Evolutionary conservation across 2,329 filamentous ascomycete genomes (phyloP), one percentile per base, ranked within the genome.

Genomic region (Chrysoporthe deuterocubensis): DNA sequence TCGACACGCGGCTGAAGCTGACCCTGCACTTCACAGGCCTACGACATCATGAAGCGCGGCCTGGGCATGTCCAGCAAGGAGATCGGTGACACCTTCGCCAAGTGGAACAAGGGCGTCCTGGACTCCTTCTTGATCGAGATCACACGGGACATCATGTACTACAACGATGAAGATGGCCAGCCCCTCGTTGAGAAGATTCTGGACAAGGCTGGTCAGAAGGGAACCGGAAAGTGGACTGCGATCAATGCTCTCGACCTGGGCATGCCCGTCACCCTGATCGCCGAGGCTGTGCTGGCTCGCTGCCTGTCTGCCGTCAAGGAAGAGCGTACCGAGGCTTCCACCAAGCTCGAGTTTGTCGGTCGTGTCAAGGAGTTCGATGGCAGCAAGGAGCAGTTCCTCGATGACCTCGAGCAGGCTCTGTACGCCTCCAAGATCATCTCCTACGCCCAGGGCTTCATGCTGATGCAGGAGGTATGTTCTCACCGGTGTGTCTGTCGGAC

Each of bases 351-450:
- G 75, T 90, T 85, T 74, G 83, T 87, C 70, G 92, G 94, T 74
- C 94, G 93, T 69, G 85, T 82, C 76, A 91, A 87, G 78, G 89
- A 88, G 76, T 98, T 98, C 82, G 87, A 91, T 76, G 96, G 96
- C 75, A 89, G 97, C 89, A 94, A 92, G 88, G 86, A 93, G 81
- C 88, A 94, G 81, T 97, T 98, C 89, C 90, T 99, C 75, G 92
- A 93, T 75, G 94, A 99, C 82, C 92, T 99, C 64, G 96, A 99
- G 88, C 96, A 99, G 87, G 96, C 95, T 74, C 90, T 99, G 71
- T 99, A 99, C 80, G 96, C 96, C 74, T 98, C 95, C 78, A 99
- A 99, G 92, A 99, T 99, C 80, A 97, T 99, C 83, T 99, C 96
- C 26, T 99, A 99, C 81, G 94, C 96, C 73, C 96, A 99, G 85